Evolutionary conservation across 768 basidiomycete genomes (phyloP).

Genomic region (Arthromyces matolae): DNA sequence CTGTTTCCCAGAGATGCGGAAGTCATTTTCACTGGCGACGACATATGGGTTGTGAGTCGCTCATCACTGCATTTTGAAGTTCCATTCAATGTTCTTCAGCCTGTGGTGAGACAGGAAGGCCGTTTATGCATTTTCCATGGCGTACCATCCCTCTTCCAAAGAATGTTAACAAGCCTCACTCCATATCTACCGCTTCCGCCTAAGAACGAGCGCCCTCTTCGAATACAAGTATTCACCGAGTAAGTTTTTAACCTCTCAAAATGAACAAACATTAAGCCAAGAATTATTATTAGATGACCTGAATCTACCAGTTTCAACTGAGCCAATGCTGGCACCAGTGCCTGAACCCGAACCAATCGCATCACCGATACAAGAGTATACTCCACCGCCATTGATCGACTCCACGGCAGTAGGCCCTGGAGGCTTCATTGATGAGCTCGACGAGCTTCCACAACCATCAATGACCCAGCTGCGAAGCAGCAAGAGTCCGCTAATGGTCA

Average conservation of each 20-base stretch:
- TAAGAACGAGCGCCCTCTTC: slow-evolving; percentile 61
- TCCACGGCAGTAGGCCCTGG: too few species aligned
- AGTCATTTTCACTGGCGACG: slow-evolving; percentile 71
- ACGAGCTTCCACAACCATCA: slow-evolving; percentile 26
- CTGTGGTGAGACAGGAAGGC: slow-evolving; percentile 79
- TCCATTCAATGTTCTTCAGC: slow-evolving; percentile 38
- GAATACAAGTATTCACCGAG: slow-evolving; percentile 84
- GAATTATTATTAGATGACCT: too few species aligned
- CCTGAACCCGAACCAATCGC: slow-evolving; percentile 9
- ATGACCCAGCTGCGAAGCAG: slow-evolving; percentile 26
- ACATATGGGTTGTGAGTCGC: slow-evolving; percentile 79
- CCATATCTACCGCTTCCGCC: slow-evolving; percentile 81
- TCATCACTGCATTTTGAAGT: background rate
- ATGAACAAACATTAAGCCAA: too few species aligned
- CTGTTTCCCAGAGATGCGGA: slow-evolving; percentile 80
- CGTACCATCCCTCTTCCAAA: slow-evolving; percentile 80
- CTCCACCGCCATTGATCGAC: too few species aligned
- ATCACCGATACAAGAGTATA: slow-evolving; percentile 13
- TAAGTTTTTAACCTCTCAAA: slow-evolving; percentile 35
- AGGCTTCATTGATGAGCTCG: too few species aligned
- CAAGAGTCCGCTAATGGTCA: slow-evolving; percentile 16
- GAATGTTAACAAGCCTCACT: slow-evolving; percentile 70
- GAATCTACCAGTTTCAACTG: slow-evolving; percentile 26
- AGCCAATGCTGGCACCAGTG: slow-evolving; percentile 38
- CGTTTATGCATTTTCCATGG: slow-evolving; percentile 93